phyloP scores from a whole-genome alignment of 2,329 filamentous ascomycete species.

The Aspergillus nomiae region DNA sequence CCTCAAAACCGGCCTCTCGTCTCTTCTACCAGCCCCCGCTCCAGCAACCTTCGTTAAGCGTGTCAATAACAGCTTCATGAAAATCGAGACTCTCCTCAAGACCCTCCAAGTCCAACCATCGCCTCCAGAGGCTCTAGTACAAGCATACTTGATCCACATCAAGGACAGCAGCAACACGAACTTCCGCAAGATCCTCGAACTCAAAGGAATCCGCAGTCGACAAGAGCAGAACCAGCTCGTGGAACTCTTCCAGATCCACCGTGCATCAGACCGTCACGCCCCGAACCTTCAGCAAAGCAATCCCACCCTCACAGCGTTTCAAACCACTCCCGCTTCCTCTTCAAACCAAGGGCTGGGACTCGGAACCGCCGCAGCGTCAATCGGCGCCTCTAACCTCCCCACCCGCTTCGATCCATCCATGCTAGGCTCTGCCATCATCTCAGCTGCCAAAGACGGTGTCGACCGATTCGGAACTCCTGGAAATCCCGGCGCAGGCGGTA shows the following conservation, averaged over 20 bases:
- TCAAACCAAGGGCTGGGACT: slow-evolving; percentile 50
- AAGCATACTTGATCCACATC: slow-evolving; percentile 97
- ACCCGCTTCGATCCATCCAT: slow-evolving; percentile 76
- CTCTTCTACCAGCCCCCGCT: slow-evolving; percentile 60
- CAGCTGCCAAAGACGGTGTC: slow-evolving; percentile 80
- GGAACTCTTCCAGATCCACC: slow-evolving; percentile 88
- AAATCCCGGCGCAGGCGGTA: slow-evolving; percentile 26
- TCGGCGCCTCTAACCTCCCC: slow-evolving; percentile 50
- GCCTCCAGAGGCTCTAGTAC: slow-evolving; percentile 89
- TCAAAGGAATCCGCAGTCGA: slow-evolving; percentile 84
- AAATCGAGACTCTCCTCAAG: slow-evolving; percentile 90
- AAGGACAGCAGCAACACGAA: slow-evolving; percentile 90
- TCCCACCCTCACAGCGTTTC: slow-evolving; percentile 69
- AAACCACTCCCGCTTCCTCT: slow-evolving; percentile 30
- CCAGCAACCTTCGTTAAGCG: slow-evolving; percentile 76
- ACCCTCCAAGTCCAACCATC: slow-evolving; percentile 91
- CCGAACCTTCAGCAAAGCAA: slow-evolving; percentile 68
- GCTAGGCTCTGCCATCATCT: slow-evolving; percentile 85
- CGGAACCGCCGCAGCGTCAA: slow-evolving; percentile 41
- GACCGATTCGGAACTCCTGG: slow-evolving; percentile 69
- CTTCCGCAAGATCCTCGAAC: slow-evolving; percentile 92
- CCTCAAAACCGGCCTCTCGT: slow-evolving; percentile 52
- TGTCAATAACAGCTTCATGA: slow-evolving; percentile 78
- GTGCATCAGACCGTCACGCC: slow-evolving; percentile 65
- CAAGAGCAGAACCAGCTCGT: slow-evolving; percentile 78